These are phyloP conservation scores for Phaeotremella skinneri DNA, from an alignment of 768 basidiomycete species.

Conservation along the genomic window DNA sequence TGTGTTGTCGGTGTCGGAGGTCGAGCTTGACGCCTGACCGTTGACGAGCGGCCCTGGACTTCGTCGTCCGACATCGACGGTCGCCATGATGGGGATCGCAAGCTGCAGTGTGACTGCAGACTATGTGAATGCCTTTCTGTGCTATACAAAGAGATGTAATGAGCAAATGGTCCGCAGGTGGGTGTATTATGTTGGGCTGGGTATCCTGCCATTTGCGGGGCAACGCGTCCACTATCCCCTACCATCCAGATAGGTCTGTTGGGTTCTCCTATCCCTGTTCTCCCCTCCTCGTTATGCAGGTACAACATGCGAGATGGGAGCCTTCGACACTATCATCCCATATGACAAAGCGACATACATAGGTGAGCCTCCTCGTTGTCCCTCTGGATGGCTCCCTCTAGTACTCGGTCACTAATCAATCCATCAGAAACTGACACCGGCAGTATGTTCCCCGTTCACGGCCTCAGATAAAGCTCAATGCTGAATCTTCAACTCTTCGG, in stretches of 20 bases:
- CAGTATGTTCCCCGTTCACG: too few species aligned
- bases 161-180: too few species aligned
- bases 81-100: background rate
- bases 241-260: background rate
- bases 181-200: too few species aligned
- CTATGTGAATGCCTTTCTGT: too few species aligned
- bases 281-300: background rate
- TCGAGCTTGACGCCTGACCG: background rate
- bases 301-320: conserved; percentile 34
- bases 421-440: conserved; percentile 41
- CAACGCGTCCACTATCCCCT: background rate
- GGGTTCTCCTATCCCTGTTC: background rate
- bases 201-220: too few species aligned
- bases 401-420: conserved; percentile 10
- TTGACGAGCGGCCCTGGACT: background rate
- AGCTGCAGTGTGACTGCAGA: too few species aligned
- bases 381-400: background rate
- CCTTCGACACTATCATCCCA: conserved; percentile 39
- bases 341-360: conserved; percentile 44
- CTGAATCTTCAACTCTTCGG: too few species aligned
- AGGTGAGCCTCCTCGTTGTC: conserved; percentile 15
- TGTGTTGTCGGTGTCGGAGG: background rate
- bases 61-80: background rate
- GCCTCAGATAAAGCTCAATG: too few species aligned
- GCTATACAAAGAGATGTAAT: too few species aligned